Conservation (phyloP, 176 grass and related monocot genomes). For the Phoenix dactylifera region DNA sequence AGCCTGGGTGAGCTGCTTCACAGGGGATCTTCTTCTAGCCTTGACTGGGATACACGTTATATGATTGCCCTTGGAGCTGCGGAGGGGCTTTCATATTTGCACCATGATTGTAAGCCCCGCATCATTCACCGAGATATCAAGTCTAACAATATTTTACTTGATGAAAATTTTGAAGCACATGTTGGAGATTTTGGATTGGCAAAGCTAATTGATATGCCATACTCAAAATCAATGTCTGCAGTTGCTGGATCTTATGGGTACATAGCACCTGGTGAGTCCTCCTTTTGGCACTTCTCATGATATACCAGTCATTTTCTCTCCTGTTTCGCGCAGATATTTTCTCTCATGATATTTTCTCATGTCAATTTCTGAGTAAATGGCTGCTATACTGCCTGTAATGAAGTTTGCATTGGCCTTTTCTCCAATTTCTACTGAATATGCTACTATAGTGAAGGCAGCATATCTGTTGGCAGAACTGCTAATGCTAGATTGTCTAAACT, state of each 20-base stretch:
- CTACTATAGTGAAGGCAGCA: too few species aligned
- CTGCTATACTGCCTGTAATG: too few species aligned
- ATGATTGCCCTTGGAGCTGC: slow-evolving; percentile 80
- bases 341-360: too few species aligned
- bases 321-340: too few species aligned
- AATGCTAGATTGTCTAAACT: too few species aligned
- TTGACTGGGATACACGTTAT: slow-evolving; percentile 82
- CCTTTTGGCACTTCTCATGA: neutral
- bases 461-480: too few species aligned
- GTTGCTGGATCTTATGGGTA: slow-evolving; percentile 98
- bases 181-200: slow-evolving; percentile 99
- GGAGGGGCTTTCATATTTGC: slow-evolving; percentile 90
- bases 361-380: too few species aligned
- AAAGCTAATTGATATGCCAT: slow-evolving; percentile 93
- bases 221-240: slow-evolving; percentile 92
- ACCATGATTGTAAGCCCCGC: slow-evolving; percentile 86
- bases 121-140: slow-evolving; percentile 98
- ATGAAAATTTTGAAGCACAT: slow-evolving; percentile 98
- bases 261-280: slow-evolving; percentile 85
- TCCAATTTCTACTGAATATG: too few species aligned
- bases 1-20: slow-evolving; percentile 96
- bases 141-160: slow-evolving; percentile 95
- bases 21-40: slow-evolving; percentile 49
- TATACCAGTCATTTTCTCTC: too few species aligned
- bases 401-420: too few species aligned